phyloP scores from a whole-genome alignment of 306 rosid genomes.

The Glycine latifolia region DNA sequence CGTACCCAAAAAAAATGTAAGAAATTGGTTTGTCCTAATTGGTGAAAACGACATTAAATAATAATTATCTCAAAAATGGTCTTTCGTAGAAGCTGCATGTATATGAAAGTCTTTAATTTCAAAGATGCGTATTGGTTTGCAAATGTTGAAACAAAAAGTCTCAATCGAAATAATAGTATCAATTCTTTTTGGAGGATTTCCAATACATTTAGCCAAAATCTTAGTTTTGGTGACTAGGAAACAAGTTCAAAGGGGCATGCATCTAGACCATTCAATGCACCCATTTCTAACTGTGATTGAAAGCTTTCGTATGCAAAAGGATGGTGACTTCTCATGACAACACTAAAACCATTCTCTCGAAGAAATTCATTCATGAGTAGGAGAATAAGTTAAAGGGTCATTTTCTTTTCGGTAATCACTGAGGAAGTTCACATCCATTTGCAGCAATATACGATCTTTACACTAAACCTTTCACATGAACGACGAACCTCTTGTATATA shows the following conservation, averaged over 20 bases:
- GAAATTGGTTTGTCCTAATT: slow-evolving; percentile 37
- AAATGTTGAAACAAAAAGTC: slow-evolving; percentile 37
- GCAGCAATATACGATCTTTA: slow-evolving; percentile 49
- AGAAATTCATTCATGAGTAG: slow-evolving; percentile 35
- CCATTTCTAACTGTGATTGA: slow-evolving; percentile 50
- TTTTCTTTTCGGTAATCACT: slow-evolving; percentile 46
- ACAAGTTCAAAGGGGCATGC: slow-evolving; percentile 69
- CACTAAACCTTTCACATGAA: slow-evolving; percentile 58
- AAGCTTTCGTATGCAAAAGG: slow-evolving; percentile 42
- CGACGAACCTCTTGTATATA: neutral
- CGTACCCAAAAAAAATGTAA: neutral
- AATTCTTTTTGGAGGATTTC: slow-evolving; percentile 76
- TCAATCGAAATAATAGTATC: slow-evolving; percentile 52
- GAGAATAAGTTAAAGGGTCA: slow-evolving; percentile 44
- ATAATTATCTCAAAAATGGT: slow-evolving; percentile 40
- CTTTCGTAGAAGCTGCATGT: slow-evolving; percentile 65
- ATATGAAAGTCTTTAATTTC: slow-evolving; percentile 21
- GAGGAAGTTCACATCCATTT: slow-evolving; percentile 19
- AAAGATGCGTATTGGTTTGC: slow-evolving; percentile 47
- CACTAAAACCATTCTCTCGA: neutral
- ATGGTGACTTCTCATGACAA: slow-evolving; percentile 39
- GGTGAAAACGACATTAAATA: neutral
- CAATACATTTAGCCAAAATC: slow-evolving; percentile 50
- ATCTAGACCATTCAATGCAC: slow-evolving; percentile 66
- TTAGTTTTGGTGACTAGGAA: slow-evolving; percentile 55